Percentiles rank a stretch among this genome's conserved stretches.
Evolutionary conservation across 148 eudicot species (phyloP).

Genomic region (Spergularia bocconei): DNA sequence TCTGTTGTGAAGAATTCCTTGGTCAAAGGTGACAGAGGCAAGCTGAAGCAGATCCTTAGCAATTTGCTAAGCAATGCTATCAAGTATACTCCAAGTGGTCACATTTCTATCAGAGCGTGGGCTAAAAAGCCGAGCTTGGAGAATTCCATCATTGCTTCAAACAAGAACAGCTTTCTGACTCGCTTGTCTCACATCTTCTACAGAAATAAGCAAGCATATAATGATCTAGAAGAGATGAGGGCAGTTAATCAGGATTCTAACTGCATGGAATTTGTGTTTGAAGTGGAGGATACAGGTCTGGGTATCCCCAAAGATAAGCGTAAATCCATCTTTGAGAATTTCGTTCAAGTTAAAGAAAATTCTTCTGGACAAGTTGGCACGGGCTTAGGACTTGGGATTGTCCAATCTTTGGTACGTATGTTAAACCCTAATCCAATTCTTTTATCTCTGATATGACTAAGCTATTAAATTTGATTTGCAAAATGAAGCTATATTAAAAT

Average conservation of each 20-base stretch:
- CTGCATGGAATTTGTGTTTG: constrained; percentile 62
- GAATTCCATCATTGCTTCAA: constrained; percentile 40
- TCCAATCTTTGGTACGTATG: constrained; percentile 72
- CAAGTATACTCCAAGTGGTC: constrained; percentile 75
- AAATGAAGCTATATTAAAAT: too few species aligned
- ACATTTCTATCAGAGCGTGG: constrained; percentile 58
- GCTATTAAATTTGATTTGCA: too few species aligned
- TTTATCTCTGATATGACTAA: too few species aligned
- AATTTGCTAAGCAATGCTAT: constrained; percentile 83
- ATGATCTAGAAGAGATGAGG: constrained; percentile 30
- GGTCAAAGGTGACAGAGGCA: constrained; percentile 73
- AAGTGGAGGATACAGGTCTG: constrained; percentile 81
- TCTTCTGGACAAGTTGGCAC: constrained; percentile 61
- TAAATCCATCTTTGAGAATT: constrained; percentile 66
- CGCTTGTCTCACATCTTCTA: constrained; percentile 28
- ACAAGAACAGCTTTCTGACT: constrained; percentile 27
- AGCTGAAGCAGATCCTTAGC: constrained; percentile 60
- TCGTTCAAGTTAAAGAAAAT: constrained; percentile 73
- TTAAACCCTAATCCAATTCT: not conserved
- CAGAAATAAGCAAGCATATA: constrained; percentile 25
- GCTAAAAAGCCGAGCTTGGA: constrained; percentile 48
- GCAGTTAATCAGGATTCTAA: constrained; percentile 40
- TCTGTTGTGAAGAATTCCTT: constrained; percentile 38
- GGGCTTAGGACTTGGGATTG: constrained; percentile 90
- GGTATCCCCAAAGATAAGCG: constrained; percentile 85